Conservation (phyloP, 148 eudicot genomes). For the Simmondsia chinensis region DNA sequence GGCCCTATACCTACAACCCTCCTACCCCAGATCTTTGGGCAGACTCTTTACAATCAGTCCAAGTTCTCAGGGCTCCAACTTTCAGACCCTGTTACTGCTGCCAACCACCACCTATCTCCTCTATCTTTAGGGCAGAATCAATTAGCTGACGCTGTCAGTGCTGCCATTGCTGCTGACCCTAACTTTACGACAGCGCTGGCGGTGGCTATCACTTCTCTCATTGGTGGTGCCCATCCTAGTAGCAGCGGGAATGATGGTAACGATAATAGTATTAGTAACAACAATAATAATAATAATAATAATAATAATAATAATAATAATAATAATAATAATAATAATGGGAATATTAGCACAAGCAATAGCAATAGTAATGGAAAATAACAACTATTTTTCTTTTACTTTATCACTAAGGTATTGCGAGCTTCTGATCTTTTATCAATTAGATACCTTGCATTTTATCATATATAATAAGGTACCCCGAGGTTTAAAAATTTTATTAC, state of each 20-base stretch:
- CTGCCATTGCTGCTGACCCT: conserved; percentile 41
- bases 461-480: too few relatives aligned
- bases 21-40: conserved; percentile 37
- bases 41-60: conserved; percentile 43
- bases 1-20: conserved; percentile 5
- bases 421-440: too few relatives aligned
- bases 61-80: conserved; percentile 54
- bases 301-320: too few relatives aligned
- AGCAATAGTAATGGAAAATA: conserved; percentile 16
- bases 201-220: conserved; percentile 38
- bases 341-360: conserved; percentile 13
- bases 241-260: too few relatives aligned
- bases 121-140: conserved; percentile 4
- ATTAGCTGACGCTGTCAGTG: conserved; percentile 19
- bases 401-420: too few relatives aligned
- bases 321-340: too few relatives aligned
- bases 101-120: background rate
- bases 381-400: too few relatives aligned
- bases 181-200: conserved; percentile 47
- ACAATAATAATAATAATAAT: background rate
- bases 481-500: too few relatives aligned
- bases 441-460: too few relatives aligned
- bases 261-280: too few relatives aligned
- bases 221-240: conserved; percentile 15
- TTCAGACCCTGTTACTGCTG: conserved; percentile 12